Evolutionary conservation across 192 early-diverging fungal species (phyloP), one percentile per base, ranked within the genome.

Genomic region (Gonapodya sp.): DNA sequence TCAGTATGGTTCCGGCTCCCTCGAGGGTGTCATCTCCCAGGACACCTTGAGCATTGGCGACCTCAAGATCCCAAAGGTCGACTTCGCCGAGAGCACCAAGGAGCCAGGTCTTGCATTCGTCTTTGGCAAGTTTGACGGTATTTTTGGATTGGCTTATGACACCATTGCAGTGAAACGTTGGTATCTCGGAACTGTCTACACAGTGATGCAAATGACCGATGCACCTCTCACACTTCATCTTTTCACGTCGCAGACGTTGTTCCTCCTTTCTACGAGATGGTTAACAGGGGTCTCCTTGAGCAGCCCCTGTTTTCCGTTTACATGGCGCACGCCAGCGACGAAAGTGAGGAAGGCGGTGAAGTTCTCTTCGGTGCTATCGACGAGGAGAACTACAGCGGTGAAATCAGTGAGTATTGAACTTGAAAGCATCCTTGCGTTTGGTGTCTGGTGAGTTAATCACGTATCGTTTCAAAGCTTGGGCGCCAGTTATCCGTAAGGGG

Each of bases 51-150:
- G 35, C 24, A 84, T 99, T 35, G 96, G 93, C 37, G 95, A 92
- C 82, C 85, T 94, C 34, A 32, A 81, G 0, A 84, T 99, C 80
- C 83, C 88, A 64, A 79, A 85, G 35, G 92, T 95, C 87, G 92
- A 93, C 80, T 99, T 99, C 90, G 97, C 92, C n/a, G 98, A 99
- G 89, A 93, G 94, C 0, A 92, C 92, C 37, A 97, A 97, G 89
- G 96, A 98, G 83, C 98, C 98, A 2, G 97, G 97, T 0, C 89
- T 98, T 37, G 92, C 96, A 0, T 99, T 98, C 90, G 94, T 93
- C 0, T 93, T 96, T 82, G 96, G 94, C 31, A 86, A 91, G n/a
- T 99, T 98, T 82, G 97, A 99, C 84, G 97, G 97, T 30, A 99
- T 99, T 84, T 89, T 98, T 77, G 97, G 96, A 14, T 86, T 98